Conservation (phyloP, 2,329 filamentous ascomycete genomes). For the Talaromyces sp. region DNA sequence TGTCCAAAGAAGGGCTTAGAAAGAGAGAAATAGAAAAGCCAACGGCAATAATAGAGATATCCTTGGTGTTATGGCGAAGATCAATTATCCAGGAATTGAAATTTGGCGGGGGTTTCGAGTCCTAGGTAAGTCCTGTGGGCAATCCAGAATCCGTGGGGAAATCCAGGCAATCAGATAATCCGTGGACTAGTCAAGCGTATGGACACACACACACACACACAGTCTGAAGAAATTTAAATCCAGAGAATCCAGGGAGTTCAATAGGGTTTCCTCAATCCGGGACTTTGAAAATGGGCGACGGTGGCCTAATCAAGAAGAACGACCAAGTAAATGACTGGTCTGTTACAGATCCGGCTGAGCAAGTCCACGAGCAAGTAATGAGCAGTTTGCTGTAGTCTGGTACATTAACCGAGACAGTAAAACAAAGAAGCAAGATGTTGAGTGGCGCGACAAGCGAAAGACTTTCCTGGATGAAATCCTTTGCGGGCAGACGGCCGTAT, state of each 20-base stretch:
- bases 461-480: conserved; percentile 7
- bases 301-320: background rate
- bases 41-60: conserved; percentile 6
- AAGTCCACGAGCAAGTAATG: background rate
- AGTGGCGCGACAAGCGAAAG: conserved; percentile 1
- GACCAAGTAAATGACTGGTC: background rate
- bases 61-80: background rate
- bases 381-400: conserved; percentile 13
- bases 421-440: conserved; percentile 10
- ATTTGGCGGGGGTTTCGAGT: background rate
- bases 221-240: background rate
- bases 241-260: background rate
- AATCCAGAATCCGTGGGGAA: conserved; percentile 7
- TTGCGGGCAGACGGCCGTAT: conserved; percentile 2
- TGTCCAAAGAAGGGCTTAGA: conserved; percentile 28
- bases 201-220: background rate
- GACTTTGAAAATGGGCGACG: conserved; percentile 3
- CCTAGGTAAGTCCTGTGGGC: conserved; percentile 13
- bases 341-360: background rate
- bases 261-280: conserved; percentile 1
- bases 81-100: background rate
- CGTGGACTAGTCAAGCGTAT: conserved; percentile 6
- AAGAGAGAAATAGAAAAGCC: conserved; percentile 19
- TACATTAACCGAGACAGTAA: conserved; percentile 17
- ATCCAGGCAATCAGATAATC: conserved; percentile 5